Evolutionary conservation across 768 basidiomycete genomes (phyloP).

Genomic region (Hemileccinum rubropunctum): DNA sequence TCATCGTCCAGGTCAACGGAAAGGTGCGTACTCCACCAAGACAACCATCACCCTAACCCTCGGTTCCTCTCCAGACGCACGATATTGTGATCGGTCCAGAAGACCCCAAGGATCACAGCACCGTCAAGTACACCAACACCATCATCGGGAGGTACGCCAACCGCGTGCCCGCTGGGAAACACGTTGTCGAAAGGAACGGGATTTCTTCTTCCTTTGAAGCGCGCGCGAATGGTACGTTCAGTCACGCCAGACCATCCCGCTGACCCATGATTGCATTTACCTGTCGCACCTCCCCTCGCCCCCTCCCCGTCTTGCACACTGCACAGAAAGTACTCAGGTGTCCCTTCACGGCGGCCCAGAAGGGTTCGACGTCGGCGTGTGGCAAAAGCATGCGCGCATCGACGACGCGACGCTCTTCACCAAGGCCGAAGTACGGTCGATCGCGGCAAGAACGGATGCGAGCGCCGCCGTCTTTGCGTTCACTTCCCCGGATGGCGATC

Average conservation of each 20-base stretch:
- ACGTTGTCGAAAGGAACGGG: constrained; percentile 52
- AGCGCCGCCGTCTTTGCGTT: constrained; percentile 53
- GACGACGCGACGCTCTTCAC: constrained; percentile 53
- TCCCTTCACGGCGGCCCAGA: constrained; percentile 71
- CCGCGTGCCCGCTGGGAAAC: constrained; percentile 60
- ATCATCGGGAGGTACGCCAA: constrained; percentile 74
- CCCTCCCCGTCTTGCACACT: too few relatives aligned
- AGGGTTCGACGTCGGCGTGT: constrained; percentile 60
- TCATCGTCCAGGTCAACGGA: constrained; percentile 64
- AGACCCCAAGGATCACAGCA: constrained; percentile 52
- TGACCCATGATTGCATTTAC: too few relatives aligned
- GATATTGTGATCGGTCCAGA: constrained; percentile 77
- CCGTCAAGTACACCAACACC: constrained; percentile 69
- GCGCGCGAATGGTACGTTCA: constrained; percentile 34
- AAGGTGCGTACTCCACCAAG: constrained; percentile 38
- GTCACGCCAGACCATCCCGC: background rate
- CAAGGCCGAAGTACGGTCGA: constrained; percentile 46
- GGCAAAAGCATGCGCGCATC: constrained; percentile 43
- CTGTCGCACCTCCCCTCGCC: background rate
- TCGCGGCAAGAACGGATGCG: constrained; percentile 32
- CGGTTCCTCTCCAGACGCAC: constrained; percentile 48
- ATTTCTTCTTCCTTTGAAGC: constrained; percentile 47
- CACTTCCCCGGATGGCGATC: constrained; percentile 62
- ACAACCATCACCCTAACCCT: background rate
- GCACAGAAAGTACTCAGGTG: constrained; percentile 48